Percentiles rank a stretch among this genome's conserved stretches.
phyloP scores from a whole-genome alignment of 2,329 filamentous ascomycete species.

The Fonsecaea erecta region DNA sequence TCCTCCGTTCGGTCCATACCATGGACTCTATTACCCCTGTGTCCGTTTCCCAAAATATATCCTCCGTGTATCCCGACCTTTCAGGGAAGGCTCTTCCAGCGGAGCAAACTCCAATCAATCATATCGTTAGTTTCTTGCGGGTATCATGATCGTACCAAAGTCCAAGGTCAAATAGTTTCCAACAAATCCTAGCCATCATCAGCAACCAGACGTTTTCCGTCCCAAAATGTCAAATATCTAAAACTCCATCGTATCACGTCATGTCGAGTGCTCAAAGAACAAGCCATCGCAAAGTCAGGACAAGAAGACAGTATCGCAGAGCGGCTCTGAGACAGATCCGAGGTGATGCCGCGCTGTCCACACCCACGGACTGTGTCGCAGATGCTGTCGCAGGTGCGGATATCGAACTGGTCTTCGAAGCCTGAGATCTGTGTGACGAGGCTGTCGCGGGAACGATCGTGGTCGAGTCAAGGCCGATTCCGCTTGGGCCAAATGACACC shows the following conservation, averaged over 20 bases:
- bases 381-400: constrained; percentile 13
- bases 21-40: constrained; percentile 8
- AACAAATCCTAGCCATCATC: neutral
- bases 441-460: constrained; percentile 42
- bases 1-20: neutral
- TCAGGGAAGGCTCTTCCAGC: neutral
- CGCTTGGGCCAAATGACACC: constrained; percentile 57
- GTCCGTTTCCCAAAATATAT: constrained; percentile 1
- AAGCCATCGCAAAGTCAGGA: constrained; percentile 13
- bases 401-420: constrained; percentile 12
- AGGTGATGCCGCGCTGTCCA: neutral
- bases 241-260: constrained; percentile 10
- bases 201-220: constrained; percentile 4
- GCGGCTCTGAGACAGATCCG: neutral
- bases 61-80: constrained; percentile 5
- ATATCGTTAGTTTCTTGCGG: constrained; percentile 10
- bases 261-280: constrained; percentile 11
- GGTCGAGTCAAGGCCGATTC: constrained; percentile 51
- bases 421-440: constrained; percentile 8
- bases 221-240: constrained; percentile 6
- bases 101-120: constrained; percentile 6
- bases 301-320: constrained; percentile 15
- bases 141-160: constrained; percentile 24
- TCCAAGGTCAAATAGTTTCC: constrained; percentile 3
- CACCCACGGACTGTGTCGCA: constrained; percentile 14